Evolutionary conservation across 768 basidiomycete genomes (phyloP).

Genomic region (Lactifluus piperatus): DNA sequence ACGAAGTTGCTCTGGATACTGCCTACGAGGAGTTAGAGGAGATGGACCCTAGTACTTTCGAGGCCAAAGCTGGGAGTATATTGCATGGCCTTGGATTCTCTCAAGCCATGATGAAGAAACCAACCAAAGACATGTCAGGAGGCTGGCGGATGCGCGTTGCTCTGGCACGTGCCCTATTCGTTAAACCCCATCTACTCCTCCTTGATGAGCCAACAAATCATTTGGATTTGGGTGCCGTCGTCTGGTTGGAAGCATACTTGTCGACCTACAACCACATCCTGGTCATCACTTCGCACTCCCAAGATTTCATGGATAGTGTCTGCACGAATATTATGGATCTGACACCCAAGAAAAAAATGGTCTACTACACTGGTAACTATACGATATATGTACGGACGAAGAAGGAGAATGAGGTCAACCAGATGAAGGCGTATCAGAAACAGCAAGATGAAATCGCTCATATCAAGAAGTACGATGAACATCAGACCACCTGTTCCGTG

Average conservation of each 20-base stretch:
- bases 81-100: constrained; percentile 96
- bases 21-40: constrained; percentile 97
- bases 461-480: constrained; percentile 78
- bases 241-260: constrained; percentile 97
- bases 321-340: constrained; percentile 99
- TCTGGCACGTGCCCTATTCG: constrained; percentile 88
- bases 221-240: constrained; percentile 93
- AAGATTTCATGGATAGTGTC: constrained; percentile 97
- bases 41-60: constrained; percentile 91
- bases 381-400: constrained; percentile 95
- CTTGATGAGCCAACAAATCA: constrained; percentile 93
- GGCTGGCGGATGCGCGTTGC: constrained; percentile 99
- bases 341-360: constrained; percentile 82
- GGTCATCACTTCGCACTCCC: constrained; percentile 96
- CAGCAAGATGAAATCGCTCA: constrained; percentile 98
- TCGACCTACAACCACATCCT: constrained; percentile 98
- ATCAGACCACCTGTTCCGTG: background rate
- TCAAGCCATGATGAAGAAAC: constrained; percentile 86
- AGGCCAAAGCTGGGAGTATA: constrained; percentile 91
- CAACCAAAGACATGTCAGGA: constrained; percentile 98
- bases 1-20: constrained; percentile 79
- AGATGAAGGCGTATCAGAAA: constrained; percentile 99
- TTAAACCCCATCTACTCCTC: constrained; percentile 92
- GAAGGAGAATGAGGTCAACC: constrained; percentile 96
- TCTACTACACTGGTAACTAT: constrained; percentile 96